phyloP scores from a whole-genome alignment of 2,329 filamentous ascomycete genomes.

The Parafenestella ontariensis region DNA sequence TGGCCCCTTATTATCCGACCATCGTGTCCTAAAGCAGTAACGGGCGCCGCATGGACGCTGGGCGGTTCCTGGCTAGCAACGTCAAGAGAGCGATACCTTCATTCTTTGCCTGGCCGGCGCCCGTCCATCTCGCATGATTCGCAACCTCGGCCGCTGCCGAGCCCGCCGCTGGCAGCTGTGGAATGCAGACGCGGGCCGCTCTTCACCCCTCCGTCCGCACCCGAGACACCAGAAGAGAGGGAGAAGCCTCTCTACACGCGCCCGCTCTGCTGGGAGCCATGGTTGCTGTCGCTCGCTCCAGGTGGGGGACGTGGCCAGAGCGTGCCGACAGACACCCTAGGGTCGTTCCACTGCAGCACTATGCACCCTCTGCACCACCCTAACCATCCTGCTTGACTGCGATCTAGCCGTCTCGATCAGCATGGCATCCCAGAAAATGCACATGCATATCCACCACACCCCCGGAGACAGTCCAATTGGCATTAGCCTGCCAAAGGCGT shows the following conservation, averaged over 20 bases:
- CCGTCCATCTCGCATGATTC: background rate
- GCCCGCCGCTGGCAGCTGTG: background rate
- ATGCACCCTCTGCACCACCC: background rate
- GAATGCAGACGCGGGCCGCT: background rate
- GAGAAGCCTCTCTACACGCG: conserved; percentile 1
- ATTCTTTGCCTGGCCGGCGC: background rate
- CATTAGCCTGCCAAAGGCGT: no score
- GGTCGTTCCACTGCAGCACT: conserved; percentile 3
- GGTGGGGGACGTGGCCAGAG: conserved; percentile 1
- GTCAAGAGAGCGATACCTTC: background rate
- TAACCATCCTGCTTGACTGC: background rate
- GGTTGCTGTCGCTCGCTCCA: background rate
- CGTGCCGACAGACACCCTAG: background rate
- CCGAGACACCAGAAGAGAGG: background rate
- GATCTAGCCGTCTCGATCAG: background rate
- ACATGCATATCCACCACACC: background rate
- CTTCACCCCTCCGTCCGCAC: background rate
- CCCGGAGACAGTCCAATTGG: no score
- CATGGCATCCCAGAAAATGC: background rate
- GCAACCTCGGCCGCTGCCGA: no score
- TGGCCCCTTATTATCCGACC: background rate
- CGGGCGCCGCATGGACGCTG: background rate
- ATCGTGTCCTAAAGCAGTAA: background rate
- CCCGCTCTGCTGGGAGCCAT: background rate
- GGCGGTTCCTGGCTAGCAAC: conserved; percentile 16